Evolutionary conservation across 441 rosid species (phyloP).

Genomic region (Oxalis stricta): DNA sequence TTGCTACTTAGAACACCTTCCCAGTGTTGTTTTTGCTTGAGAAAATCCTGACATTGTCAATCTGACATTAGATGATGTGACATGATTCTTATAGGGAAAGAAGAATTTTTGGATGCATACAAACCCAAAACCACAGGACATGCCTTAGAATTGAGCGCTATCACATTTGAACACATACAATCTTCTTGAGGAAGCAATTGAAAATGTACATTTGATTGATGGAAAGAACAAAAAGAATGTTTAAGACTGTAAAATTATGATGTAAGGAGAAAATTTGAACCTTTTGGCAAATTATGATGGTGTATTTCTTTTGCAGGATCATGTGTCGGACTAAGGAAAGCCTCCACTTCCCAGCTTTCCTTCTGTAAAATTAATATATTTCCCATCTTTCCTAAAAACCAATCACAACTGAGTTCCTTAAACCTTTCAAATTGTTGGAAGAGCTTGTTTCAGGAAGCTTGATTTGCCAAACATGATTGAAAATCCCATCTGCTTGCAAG

Average conservation of each 20-base stretch:
- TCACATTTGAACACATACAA: conserved; percentile 69
- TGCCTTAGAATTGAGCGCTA: conserved; percentile 43
- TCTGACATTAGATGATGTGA: conserved; percentile 3
- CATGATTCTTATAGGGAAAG: background rate
- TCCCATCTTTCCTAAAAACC: conserved; percentile 17
- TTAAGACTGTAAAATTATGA: background rate
- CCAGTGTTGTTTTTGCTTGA: conserved; percentile 91
- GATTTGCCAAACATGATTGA: too few relatives aligned
- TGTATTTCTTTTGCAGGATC: too few relatives aligned
- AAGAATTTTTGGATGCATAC: conserved; percentile 92
- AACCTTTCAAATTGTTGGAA: conserved; percentile 44
- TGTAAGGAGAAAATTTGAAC: conserved; percentile 15
- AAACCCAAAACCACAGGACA: conserved; percentile 68
- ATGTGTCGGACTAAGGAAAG: too few relatives aligned
- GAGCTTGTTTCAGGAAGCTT: too few relatives aligned
- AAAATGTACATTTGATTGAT: background rate
- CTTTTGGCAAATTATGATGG: conserved; percentile 86
- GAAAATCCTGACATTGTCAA: conserved; percentile 49
- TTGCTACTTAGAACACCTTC: conserved; percentile 65
- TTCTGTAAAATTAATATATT: conserved; percentile 22
- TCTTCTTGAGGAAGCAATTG: conserved; percentile 72
- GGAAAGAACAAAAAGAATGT: conserved; percentile 1
- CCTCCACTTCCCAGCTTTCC: background rate
- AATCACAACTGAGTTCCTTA: background rate
- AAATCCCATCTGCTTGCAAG: too few relatives aligned